These are phyloP conservation scores for Beauveria sp. DNA, from an alignment of 2,329 filamentous ascomycete genomes.

Conservation along the genomic window DNA sequence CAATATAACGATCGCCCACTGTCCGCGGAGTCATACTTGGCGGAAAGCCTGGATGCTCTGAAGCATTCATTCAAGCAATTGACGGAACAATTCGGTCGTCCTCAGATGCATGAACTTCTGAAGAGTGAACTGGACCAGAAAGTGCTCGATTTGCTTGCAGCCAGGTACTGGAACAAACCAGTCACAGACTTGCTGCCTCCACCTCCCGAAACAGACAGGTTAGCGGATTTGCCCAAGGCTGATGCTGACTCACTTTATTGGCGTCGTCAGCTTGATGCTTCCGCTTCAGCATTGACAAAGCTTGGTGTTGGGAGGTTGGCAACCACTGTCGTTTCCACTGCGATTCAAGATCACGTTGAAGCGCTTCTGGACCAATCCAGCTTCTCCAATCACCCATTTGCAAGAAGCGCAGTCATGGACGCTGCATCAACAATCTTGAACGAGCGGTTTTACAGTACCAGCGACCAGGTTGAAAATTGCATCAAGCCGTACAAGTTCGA, in stretches of 20 bases:
- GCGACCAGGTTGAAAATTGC: constrained; percentile 96
- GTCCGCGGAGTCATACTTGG: constrained; percentile 92
- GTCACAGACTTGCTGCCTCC: constrained; percentile 70
- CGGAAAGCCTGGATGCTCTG: constrained; percentile 90
- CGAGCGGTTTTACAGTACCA: constrained; percentile 93
- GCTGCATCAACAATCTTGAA: constrained; percentile 85
- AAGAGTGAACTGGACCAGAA: constrained; percentile 93
- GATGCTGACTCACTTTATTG: constrained; percentile 82
- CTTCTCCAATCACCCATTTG: constrained; percentile 85
- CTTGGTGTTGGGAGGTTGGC: constrained; percentile 87
- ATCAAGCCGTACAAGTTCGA: constrained; percentile 99
- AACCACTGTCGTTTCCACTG: constrained; percentile 80
- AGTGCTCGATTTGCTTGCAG: constrained; percentile 85
- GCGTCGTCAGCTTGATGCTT: constrained; percentile 90
- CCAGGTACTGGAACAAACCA: constrained; percentile 95
- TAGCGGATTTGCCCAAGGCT: constrained; percentile 75
- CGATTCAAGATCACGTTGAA: constrained; percentile 81
- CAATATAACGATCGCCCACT: constrained; percentile 96
- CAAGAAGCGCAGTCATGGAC: constrained; percentile 85
- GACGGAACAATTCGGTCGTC: constrained; percentile 78
- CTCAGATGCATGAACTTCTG: constrained; percentile 80
- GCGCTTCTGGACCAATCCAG: constrained; percentile 70
- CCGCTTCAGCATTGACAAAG: constrained; percentile 83
- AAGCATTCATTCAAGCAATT: constrained; percentile 98
- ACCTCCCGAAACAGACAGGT: constrained; percentile 59